Evolutionary conservation across 1,284 basidiomycete species (phyloP), one percentile per base, ranked within the genome.

Genomic region (Tranzscheliella williamsii): DNA sequence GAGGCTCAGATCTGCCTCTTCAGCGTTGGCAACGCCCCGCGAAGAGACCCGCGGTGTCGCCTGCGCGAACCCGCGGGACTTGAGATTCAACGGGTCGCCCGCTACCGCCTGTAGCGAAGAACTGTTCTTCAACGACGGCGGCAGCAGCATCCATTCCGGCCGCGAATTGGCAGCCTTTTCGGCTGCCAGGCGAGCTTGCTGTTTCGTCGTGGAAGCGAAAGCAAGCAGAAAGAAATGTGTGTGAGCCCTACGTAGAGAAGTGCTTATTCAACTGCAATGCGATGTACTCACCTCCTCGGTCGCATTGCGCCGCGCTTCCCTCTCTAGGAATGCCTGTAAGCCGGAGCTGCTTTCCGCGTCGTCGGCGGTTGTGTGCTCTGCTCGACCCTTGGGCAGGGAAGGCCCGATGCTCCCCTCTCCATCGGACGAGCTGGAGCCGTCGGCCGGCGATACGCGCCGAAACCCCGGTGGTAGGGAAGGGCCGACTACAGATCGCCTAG

Each of bases 61-160:
- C 35, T 73, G 68, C n/a, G 60, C 57, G 35, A 73, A 73, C 4
- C 69, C 69, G 18, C 71, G 45, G 27, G 69, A 61, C 18, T 57
- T 61, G n/a, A 69, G 43, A 13, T 54, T 54, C 4, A 67, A 36
- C 22, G 69, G 69, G 32, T 63, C 61, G 1, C 49, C 55, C 1
- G 51, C 50, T 3, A 60, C 42, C 2, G 51, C 36, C 9, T 48
- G 48, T 22, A 62, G 41, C 26, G 61, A 60, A 2, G 66, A 53
- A 1, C 47, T 21, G 34, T 58, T 52, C 12, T 46, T 43, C 5
- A 54, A 20, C 24, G 56, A 54, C 3, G 66, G 66, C 9, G 62
- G 62, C 6, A 55, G 23, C 3, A 68, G 57, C 66, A 68, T 68
- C 66, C 66, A 68, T 26, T 68, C 66, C 1, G 60, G 55, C 11